phyloP scores from a whole-genome alignment of 2,329 filamentous ascomycete genomes.

The Didymella pomorum region DNA sequence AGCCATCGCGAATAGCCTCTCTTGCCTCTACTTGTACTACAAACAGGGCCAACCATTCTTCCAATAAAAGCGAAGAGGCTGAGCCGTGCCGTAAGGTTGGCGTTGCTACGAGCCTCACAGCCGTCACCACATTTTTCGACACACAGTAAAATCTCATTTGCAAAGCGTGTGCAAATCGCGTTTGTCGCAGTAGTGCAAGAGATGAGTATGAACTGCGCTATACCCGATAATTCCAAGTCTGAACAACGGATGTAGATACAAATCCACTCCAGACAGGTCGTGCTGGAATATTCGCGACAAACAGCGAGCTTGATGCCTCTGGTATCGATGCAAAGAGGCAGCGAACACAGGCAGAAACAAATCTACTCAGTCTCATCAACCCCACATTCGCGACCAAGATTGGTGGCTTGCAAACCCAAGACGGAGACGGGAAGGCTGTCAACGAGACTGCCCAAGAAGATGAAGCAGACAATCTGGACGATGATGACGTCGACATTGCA shows the following conservation, averaged over 20 bases:
- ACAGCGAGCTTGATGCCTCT: not conserved
- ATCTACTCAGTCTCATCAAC: slow-evolving; percentile 19
- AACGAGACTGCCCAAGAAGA: not conserved
- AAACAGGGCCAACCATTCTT: not conserved
- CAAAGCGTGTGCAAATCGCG: not conserved
- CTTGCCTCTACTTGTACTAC: not conserved
- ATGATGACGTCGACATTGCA: slow-evolving; percentile 16
- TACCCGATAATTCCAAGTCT: not conserved
- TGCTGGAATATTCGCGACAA: not conserved
- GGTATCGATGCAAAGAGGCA: not conserved
- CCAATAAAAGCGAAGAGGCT: not conserved
- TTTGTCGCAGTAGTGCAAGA: slow-evolving; percentile 1
- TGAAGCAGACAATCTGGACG: slow-evolving; percentile 1
- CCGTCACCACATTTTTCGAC: not conserved
- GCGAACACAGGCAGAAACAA: slow-evolving; percentile 20
- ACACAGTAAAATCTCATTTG: not conserved
- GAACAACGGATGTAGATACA: slow-evolving; percentile 3
- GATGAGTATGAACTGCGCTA: slow-evolving; percentile 5
- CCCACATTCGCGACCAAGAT: slow-evolving; percentile 11
- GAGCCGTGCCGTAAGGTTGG: not conserved
- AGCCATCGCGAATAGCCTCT: not conserved
- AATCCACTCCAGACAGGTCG: not conserved
- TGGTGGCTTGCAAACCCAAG: not conserved
- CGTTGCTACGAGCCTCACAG: not conserved
- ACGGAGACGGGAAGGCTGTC: not conserved